Base-by-base conservation (phyloP, 2,329 filamentous ascomycete genomes). In the Penicillium janthinellum region DNA sequence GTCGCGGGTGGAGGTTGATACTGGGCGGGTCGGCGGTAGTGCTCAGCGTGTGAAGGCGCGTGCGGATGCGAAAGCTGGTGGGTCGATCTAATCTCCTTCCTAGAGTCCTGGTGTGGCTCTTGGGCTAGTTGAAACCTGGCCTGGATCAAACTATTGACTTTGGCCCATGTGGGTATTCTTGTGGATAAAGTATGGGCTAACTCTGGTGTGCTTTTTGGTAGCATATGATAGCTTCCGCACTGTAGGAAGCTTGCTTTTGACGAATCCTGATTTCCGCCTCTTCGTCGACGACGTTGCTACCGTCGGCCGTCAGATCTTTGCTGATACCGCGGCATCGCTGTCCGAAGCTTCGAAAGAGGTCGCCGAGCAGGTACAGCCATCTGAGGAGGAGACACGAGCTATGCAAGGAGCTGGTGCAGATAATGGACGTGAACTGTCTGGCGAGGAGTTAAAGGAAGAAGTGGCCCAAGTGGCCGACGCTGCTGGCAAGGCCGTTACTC, bases 231-330 rank as follows among this genome's bases (percentile, higher is more conserved):
- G 92, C 73, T 78, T 96, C 50, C 89, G 88, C 59, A 96, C 92
- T 0, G 86, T 98, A 0, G 89, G 90, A 34, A 90, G 89, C 3
- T 81, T 98, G n/a, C 84, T 97, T 0, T 80, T 98, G 45, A 92
- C 91, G 14, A 98, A 98, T 72, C 88, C 90, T 0, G 92, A 97
- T 70, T 97, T 98, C 74, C 88, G 93, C 41, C 82, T 93, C 6
- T 92, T 98, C 68, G 80, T 97, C 47, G 86, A 88, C 11, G 94
- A 98, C 69, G 77, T 96, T 42, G 87, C 88, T 48, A 88, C 88
- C 0, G 85, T 97, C 49, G 90, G 89, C 12, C 87, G 90, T 44
- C 90, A 96, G 71, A 88, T 98, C 0, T 92, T 97, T 72, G 88
- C 87, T 54, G 93, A 97, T 68, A 92, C 92, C 2, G 91, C 92